Conservation (phyloP, 1,139 yeast genomes). For the Suhomyces choctaworum region DNA sequence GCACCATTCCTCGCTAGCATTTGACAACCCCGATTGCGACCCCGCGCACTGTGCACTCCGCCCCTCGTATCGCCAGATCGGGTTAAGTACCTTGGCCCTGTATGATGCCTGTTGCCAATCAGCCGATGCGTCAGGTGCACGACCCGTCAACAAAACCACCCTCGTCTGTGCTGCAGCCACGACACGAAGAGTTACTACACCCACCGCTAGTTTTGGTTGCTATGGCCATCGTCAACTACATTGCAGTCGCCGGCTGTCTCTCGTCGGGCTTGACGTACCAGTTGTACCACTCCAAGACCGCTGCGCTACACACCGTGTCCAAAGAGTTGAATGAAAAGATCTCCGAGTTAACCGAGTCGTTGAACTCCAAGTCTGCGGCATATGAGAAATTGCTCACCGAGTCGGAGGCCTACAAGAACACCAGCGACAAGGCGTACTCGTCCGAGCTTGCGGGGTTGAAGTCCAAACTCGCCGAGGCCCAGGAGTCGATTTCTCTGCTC, state of each 20-base stretch:
- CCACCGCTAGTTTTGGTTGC: neutral
- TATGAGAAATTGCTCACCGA: constrained; percentile 11
- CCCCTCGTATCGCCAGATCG: too few relatives aligned
- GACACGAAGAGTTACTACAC: too few relatives aligned
- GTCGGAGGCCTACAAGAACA: constrained; percentile 6
- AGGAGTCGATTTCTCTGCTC: constrained; percentile 12
- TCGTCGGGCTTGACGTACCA: constrained; percentile 28
- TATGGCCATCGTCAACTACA: constrained; percentile 19
- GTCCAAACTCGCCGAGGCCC: constrained; percentile 13
- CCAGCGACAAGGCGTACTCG: constrained; percentile 10
- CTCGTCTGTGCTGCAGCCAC: too few relatives aligned
- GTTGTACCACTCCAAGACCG: constrained; percentile 26
- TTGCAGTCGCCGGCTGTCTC: constrained; percentile 29
- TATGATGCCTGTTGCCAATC: too few relatives aligned
- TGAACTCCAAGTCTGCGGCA: constrained; percentile 14
- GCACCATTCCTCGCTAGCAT: too few relatives aligned
- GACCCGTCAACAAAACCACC: too few relatives aligned
- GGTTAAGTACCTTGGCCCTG: too few relatives aligned
- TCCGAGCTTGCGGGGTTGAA: constrained; percentile 9
- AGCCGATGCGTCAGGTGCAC: too few relatives aligned
- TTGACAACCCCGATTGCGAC: too few relatives aligned
- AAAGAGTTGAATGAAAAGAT: constrained; percentile 18
- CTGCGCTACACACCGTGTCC: constrained; percentile 21
- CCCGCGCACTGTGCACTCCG: too few relatives aligned
- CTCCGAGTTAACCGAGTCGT: constrained; percentile 13